Evolutionary conservation across 139 green algal genomes (phyloP), one percentile per base, ranked within the genome.

Genomic region (Limnomonas spitsbergensis): DNA sequence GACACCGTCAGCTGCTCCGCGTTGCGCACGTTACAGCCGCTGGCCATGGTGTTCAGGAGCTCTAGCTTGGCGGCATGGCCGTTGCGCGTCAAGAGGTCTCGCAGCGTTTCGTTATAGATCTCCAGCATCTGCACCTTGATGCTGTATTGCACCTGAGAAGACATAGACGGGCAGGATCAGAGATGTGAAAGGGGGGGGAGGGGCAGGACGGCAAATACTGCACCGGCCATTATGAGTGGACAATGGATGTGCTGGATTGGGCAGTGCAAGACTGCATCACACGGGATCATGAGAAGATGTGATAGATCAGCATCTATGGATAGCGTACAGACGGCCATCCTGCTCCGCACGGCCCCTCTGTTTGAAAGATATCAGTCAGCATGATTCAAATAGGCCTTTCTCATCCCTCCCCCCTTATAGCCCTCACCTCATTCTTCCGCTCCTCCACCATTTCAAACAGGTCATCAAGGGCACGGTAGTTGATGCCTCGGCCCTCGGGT

Each of bases 51-150:
- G 68, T 86, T 89, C 0, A 84, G 73, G 75, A 97, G 90, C 26
- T 79, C 29, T 3, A 78, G 24, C 71, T 79, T 29, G 6, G 69
- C 32, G 53, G 20, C 79, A 66, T 72, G 66, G 24, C 37, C 37
- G 37, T 9, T 76, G 35, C 35, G 35, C 2, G 53, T 54, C 3
- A 94, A 86, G 85, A 97, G 86, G 78, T 98, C 94, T 0, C 89
- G 73, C 40, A 94, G 82, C 68, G 85, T 81, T 80, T 98, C 95
- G 76, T 98, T 98, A 91, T 98, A 98, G 47, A 98, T 97, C 83
- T 98, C 95, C 47, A 98, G 83, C 88, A 98, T 94, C 86, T 95
- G 90, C 27, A 95, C 91, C 34, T 67, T 81, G 73, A 98, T 91
- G n/a, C 35, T 67, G 39, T 78, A 78, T 47, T 79, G 14, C 47